Conservation (phyloP, 2,329 filamentous ascomycete species). For the Colletotrichum acutatum region DNA sequence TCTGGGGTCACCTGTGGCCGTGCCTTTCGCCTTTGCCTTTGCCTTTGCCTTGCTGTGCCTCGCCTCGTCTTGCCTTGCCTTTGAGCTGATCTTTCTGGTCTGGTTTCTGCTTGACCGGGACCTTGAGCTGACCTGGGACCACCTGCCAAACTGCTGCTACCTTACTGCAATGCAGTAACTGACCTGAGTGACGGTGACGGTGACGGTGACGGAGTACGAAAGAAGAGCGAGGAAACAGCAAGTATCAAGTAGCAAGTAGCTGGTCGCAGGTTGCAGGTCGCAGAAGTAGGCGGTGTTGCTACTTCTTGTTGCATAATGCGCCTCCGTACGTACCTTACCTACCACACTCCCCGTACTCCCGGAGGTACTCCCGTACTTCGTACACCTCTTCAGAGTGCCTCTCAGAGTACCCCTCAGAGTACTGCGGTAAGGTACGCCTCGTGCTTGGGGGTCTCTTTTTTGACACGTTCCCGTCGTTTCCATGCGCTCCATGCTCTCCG, state of each 20-base stretch:
- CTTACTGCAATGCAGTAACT: not conserved
- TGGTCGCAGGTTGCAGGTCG: no score
- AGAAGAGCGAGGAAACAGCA: not conserved
- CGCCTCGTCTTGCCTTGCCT: not conserved
- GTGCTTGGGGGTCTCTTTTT: constrained; percentile 5
- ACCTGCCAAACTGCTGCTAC: not conserved
- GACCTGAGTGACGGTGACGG: not conserved
- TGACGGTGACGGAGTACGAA: not conserved
- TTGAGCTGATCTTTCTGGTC: not conserved
- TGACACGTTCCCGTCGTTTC: constrained; percentile 24
- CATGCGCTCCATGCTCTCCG: no score
- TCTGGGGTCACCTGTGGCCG: not conserved
- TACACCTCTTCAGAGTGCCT: not conserved
- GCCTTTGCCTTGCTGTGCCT: not conserved
- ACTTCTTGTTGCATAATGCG: constrained; percentile 32
- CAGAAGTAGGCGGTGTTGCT: constrained; percentile 24
- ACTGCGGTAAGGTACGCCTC: constrained; percentile 13
- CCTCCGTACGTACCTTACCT: not conserved
- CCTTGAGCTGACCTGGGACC: not conserved
- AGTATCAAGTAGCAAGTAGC: no score
- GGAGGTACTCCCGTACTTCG: not conserved
- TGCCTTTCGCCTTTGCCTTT: not conserved
- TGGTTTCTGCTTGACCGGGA: not conserved
- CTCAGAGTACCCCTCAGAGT: no score
- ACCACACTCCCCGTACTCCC: no score